A percentile compares a stretch with the other conserved stretches of the same genome.
phyloP scores from a whole-genome alignment of 192 early-diverging fungal genomes.

The Kickxella alabastrina region DNA sequence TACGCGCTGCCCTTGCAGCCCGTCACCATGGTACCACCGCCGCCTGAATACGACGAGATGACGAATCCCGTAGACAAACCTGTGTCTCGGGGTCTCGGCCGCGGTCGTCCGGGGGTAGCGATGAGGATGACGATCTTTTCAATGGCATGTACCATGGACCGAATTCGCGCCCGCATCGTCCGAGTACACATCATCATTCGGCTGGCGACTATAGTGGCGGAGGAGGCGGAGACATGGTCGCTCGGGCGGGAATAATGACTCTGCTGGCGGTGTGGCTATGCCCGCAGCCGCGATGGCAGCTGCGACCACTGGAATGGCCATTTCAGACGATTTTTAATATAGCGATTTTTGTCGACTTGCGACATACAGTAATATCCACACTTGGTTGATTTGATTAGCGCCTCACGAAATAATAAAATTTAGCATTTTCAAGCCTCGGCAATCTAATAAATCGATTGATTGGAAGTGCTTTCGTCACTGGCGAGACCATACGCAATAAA shows the following conservation, averaged over 20 bases:
- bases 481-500: no score
- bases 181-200: neutral
- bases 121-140: slow-evolving; percentile 38
- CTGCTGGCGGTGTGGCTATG: neutral
- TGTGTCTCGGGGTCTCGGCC: neutral
- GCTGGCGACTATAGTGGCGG: neutral
- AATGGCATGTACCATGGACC: slow-evolving; percentile 3
- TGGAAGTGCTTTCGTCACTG: no score
- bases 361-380: no score
- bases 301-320: neutral
- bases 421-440: no score
- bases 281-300: neutral
- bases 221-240: neutral
- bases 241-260: neutral
- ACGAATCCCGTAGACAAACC: neutral
- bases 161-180: neutral
- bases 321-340: neutral
- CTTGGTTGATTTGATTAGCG: no score
- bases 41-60: slow-evolving; percentile 32
- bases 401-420: no score
- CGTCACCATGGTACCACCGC: slow-evolving; percentile 40
- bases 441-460: no score
- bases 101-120: slow-evolving; percentile 3
- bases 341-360: no score
- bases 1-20: slow-evolving; percentile 57